A percentile compares a stretch with the other conserved stretches of the same genome.
Conservation (phyloP, 1,284 basidiomycete genomes). For the Jaminaea rosea region DNA sequence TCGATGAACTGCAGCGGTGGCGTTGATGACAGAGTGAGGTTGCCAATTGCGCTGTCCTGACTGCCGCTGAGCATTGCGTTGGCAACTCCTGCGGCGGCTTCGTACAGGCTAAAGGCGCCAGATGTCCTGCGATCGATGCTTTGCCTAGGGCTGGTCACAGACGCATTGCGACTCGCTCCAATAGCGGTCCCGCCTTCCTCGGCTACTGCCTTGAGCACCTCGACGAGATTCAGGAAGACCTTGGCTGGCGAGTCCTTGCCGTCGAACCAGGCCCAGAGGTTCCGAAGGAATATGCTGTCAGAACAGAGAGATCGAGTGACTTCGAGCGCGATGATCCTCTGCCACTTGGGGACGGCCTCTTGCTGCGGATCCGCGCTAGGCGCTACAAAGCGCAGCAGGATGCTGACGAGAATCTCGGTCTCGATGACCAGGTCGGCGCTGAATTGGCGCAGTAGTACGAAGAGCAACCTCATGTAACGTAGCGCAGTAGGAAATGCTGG, state of each 20-base stretch:
- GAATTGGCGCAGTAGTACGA: conserved; percentile 85
- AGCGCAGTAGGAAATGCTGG: conserved; percentile 78
- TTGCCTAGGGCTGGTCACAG: background rate
- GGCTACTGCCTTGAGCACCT: conserved; percentile 17
- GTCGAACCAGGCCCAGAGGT: conserved; percentile 41
- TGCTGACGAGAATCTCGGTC: conserved; percentile 43
- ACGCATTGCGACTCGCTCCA: background rate
- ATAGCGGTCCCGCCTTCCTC: conserved; percentile 10
- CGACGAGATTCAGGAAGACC: conserved; percentile 32
- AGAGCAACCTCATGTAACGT: conserved; percentile 82
- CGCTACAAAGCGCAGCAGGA: conserved; percentile 27
- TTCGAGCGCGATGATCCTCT: conserved; percentile 40
- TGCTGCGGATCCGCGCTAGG: conserved; percentile 7
- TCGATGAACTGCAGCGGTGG: conserved; percentile 40
- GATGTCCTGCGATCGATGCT: conserved; percentile 18
- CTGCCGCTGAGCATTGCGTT: conserved; percentile 12
- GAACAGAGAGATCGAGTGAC: conserved; percentile 35
- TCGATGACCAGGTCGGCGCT: conserved; percentile 56
- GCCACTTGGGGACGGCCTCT: conserved; percentile 19
- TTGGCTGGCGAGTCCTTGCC: conserved; percentile 11
- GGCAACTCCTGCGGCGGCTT: conserved; percentile 34
- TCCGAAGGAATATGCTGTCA: conserved; percentile 32
- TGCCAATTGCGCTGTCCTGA: background rate
- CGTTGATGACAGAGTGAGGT: conserved; percentile 19
- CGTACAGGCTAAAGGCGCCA: conserved; percentile 26